phyloP scores from a whole-genome alignment of 345 rosid species.

The Populus ilicifolia region DNA sequence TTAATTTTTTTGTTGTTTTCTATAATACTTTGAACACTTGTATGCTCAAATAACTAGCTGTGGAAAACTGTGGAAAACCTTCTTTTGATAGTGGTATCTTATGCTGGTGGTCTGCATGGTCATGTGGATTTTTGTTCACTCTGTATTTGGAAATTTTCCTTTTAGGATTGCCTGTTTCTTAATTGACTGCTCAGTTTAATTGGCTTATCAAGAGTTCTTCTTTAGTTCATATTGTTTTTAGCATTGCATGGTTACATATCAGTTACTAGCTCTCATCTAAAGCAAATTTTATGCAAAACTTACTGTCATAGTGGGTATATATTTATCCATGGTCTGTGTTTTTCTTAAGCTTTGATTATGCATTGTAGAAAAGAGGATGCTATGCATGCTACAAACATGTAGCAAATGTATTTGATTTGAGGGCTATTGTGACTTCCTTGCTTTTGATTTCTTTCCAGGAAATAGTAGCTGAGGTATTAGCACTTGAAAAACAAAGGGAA shows the following conservation, averaged over 20 bases:
- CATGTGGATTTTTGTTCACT: not conserved
- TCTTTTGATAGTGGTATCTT: not conserved
- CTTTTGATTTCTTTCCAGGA: slow-evolving; percentile 48
- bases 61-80: not conserved
- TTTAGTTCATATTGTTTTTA: not conserved
- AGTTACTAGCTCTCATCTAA: not conserved
- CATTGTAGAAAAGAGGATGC: not conserved
- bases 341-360: not conserved
- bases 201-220: slow-evolving; percentile 2
- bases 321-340: not conserved
- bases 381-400: not conserved
- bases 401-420: not conserved
- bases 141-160: not conserved
- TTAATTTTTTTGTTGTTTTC: not conserved
- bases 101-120: not conserved
- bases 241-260: not conserved
- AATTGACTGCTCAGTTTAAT: not conserved
- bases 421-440: slow-evolving; percentile 11
- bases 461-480: slow-evolving; percentile 69
- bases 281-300: not conserved
- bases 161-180: not conserved
- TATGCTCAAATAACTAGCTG: not conserved
- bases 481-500: slow-evolving; percentile 75
- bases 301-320: not conserved
- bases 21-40: not conserved